A percentile compares a stretch with the other conserved stretches of the same genome.
These are phyloP conservation scores for Onygenales sp. DNA, from an alignment of 2,329 filamentous ascomycete genomes.

Conservation along the genomic window DNA sequence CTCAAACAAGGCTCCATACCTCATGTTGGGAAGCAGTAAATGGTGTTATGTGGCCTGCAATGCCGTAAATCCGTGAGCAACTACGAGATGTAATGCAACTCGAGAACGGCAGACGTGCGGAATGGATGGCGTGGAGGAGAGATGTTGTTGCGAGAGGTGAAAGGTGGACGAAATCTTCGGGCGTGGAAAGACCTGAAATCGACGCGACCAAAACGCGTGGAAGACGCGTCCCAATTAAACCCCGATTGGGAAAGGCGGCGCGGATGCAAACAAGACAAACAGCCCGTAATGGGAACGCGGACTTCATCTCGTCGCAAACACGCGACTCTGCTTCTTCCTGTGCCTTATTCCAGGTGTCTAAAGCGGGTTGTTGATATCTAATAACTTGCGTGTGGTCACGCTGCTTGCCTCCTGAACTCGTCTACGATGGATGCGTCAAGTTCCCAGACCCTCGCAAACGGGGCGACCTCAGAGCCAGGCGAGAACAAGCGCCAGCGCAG, in stretches of 20 bases:
- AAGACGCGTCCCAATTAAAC: conserved; percentile 24
- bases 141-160: background rate
- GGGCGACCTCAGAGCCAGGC: conserved; percentile 6
- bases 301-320: background rate
- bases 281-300: conserved; percentile 2
- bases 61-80: background rate
- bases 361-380: background rate
- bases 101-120: background rate
- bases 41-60: background rate
- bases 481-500: conserved; percentile 15
- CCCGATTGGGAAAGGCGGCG: conserved; percentile 15
- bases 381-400: background rate
- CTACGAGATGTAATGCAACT: background rate
- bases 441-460: background rate
- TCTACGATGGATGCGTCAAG: conserved; percentile 2
- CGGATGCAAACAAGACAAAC: conserved; percentile 21
- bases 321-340: background rate
- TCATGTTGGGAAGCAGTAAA: conserved; percentile 13
- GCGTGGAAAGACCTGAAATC: background rate
- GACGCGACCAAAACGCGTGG: conserved; percentile 2
- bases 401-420: background rate
- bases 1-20: conserved; percentile 16
- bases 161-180: background rate
- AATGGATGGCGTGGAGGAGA: background rate
- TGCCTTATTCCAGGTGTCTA: background rate